Evolutionary conservation across 345 rosid genomes (phyloP), one percentile per base, ranked within the genome.

Genomic region (Garcia nutans): DNA sequence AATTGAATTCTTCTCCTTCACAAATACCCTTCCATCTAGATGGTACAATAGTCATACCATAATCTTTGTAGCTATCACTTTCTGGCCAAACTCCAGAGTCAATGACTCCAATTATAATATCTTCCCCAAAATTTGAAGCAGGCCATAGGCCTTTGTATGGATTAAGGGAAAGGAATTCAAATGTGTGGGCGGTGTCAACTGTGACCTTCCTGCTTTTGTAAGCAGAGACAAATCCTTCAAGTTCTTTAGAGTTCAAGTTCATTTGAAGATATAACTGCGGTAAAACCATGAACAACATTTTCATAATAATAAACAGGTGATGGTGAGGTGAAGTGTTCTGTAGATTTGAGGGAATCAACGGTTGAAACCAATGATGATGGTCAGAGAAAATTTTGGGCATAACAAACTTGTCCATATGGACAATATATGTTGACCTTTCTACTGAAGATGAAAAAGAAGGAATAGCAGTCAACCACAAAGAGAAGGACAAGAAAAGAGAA

Each of bases 341-440:
- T 23, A 19, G 82, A 28, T 65, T 61, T 77, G 24, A 75, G 5
- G 23, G 84, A 75, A 52, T 63, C 60, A 28, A 75, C 42, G 42
- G 72, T 68, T 52, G 81, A 75, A 17, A 80, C 86, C 82, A 83
- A 19, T 45, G 63, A 0, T 58, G 75, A 75, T 80, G 84, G 68
- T 71, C 63, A 1, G 70, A 10, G 58, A 80, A 83, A 31, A 42
- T 70, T 58, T 68, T 75, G 23, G 88, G 86, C 88, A 85, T 83
- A 10, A 56, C 31, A 31, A 71, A 74, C 44, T 73, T 79, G 76
- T 85, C 81, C 86, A 85, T 83, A 75, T 80, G 84, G 24, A 85
- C 79, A 65, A 85, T 85, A 55, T 78, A 81, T 3, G 81, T 59
- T 0, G 69, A 44, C 57, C 81, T 73, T 52, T 67, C 74, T 1